Conservation (phyloP, 1,284 basidiomycete genomes). For the Melampsora larici-populina region DNA sequence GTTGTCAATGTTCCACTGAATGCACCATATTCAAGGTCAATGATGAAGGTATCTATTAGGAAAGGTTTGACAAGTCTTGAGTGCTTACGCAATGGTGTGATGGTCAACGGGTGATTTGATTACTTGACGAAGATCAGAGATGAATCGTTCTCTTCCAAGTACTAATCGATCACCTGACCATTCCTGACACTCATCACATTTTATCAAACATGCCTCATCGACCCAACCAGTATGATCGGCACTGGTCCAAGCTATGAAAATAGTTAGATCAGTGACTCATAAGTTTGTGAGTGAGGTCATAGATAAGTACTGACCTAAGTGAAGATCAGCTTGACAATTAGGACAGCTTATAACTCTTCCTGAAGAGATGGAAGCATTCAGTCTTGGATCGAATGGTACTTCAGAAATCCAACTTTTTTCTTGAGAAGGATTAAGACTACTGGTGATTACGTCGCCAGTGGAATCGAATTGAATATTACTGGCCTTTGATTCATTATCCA, state of each 20-base stretch:
- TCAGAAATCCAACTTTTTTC: not conserved
- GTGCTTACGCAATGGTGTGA: not conserved
- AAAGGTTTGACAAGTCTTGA: no score
- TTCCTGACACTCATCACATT: not conserved
- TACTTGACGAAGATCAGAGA: not conserved
- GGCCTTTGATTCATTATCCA: not conserved
- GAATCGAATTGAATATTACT: not conserved
- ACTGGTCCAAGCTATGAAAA: not conserved
- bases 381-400: not conserved
- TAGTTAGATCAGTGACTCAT: not conserved
- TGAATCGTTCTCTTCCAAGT: not conserved
- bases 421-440: not conserved
- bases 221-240: not conserved
- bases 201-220: not conserved
- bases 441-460: not conserved
- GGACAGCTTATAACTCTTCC: not conserved
- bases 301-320: not conserved
- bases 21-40: no score
- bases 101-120: not conserved
- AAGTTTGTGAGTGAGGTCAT: not conserved
- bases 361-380: not conserved
- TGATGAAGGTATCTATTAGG: no score
- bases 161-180: not conserved
- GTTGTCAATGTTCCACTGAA: constrained; percentile 6
- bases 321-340: not conserved